Conservation (phyloP, 768 basidiomycete species). For the Terana coerulea region DNA sequence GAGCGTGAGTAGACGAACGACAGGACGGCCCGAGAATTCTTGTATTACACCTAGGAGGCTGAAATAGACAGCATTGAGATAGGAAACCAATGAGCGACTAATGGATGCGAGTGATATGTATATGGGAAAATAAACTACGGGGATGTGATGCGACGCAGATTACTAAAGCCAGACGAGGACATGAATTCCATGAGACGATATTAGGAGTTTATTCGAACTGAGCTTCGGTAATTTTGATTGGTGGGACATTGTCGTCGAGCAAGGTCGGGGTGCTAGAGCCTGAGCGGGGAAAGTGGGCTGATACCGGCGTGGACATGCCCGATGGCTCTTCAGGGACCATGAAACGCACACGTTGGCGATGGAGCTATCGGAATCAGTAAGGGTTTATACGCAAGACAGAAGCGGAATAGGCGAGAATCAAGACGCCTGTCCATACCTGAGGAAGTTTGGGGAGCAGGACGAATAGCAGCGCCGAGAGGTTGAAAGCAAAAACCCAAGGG, state of each 20-base stretch:
- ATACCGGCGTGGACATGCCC: constrained; percentile 62
- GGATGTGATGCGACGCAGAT: neutral
- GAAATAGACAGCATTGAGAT: constrained; percentile 8
- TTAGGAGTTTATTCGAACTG: constrained; percentile 5
- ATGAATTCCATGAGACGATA: neutral
- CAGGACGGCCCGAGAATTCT: constrained; percentile 2
- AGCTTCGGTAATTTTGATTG: constrained; percentile 42
- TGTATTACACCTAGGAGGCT: constrained; percentile 10
- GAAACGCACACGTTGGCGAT: constrained; percentile 80
- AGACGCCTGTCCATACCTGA: constrained; percentile 48
- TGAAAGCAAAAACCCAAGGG: constrained; percentile 89
- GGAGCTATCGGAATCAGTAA: constrained; percentile 46
- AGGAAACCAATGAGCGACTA: constrained; percentile 5
- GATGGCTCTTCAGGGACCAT: constrained; percentile 58
- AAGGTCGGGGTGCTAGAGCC: constrained; percentile 38
- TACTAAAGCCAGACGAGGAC: neutral
- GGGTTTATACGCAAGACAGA: neutral
- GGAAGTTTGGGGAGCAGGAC: constrained; percentile 96
- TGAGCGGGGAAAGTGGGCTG: constrained; percentile 53
- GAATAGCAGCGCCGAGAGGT: constrained; percentile 74
- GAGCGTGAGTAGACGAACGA: too few species aligned
- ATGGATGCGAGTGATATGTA: constrained; percentile 10
- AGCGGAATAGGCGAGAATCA: constrained; percentile 12
- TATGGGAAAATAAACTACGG: constrained; percentile 3
- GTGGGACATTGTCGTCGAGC: constrained; percentile 21